Evolutionary conservation across 192 early-diverging fungal species (phyloP).

Genomic region (Paraglomus occultum): DNA sequence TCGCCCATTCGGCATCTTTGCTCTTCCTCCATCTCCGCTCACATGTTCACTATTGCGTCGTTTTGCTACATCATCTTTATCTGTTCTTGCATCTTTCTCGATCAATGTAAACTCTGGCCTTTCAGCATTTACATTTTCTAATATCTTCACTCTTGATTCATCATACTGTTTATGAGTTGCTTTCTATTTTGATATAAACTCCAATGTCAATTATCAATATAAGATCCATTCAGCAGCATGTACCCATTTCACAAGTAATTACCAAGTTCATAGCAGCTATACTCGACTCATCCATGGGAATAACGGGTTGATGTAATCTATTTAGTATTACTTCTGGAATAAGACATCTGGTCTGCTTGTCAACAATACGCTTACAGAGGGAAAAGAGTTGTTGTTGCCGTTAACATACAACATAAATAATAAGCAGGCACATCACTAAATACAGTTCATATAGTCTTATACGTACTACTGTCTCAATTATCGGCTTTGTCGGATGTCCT

Average conservation of each 20-base stretch:
- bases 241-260: background rate
- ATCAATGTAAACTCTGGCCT: conserved; percentile 34
- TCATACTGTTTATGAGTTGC: conserved; percentile 57
- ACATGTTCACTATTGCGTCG: too few relatives aligned
- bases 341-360: conserved; percentile 14
- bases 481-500: conserved; percentile 51
- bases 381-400: background rate
- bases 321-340: conserved; percentile 28
- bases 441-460: conserved; percentile 36
- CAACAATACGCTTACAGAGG: conserved; percentile 26
- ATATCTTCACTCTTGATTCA: conserved; percentile 45
- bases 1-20: conserved; percentile 29
- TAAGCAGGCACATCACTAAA: conserved; percentile 35
- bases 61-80: conserved; percentile 21
- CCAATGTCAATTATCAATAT: background rate
- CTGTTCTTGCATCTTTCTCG: conserved; percentile 22
- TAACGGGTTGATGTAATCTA: conserved; percentile 39
- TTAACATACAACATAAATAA: conserved; percentile 16
- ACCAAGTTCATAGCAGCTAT: conserved; percentile 47
- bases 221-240: background rate
- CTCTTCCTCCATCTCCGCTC: background rate
- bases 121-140: conserved; percentile 43
- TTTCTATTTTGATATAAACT: conserved; percentile 26
- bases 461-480: conserved; percentile 53
- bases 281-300: conserved; percentile 45